Evolutionary conservation across 75 land plant genomes (phyloP).

Genomic region (Adiantum capillusveneris): DNA sequence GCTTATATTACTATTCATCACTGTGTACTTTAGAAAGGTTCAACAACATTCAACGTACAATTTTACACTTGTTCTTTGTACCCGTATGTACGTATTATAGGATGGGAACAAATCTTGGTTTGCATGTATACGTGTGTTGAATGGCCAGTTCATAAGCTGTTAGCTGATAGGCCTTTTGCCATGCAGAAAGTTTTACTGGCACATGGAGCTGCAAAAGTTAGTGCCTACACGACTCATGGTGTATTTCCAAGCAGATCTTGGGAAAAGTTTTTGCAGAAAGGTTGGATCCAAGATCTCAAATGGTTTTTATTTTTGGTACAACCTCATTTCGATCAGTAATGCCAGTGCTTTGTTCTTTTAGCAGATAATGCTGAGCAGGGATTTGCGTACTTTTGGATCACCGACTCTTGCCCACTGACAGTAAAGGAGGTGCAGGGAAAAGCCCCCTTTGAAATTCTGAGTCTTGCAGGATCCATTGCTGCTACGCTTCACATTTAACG

Average conservation of each 20-base stretch:
- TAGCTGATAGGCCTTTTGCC: too few species aligned
- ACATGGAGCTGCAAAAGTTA: constrained; percentile 80
- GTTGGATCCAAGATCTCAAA: constrained; percentile 32
- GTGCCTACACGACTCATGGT: constrained; percentile 96
- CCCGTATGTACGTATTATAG: too few species aligned
- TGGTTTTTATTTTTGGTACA: background rate
- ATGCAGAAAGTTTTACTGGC: constrained; percentile 71
- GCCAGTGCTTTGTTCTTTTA: background rate
- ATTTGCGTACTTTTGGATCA: constrained; percentile 75
- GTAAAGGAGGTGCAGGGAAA: constrained; percentile 52
- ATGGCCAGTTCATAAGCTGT: too few species aligned
- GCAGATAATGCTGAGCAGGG: constrained; percentile 8
- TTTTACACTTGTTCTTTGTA: too few species aligned
- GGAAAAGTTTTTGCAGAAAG: constrained; percentile 64
- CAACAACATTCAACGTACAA: too few species aligned
- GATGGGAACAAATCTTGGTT: too few species aligned
- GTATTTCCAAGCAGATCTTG: constrained; percentile 86
- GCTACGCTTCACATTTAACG: constrained; percentile 37
- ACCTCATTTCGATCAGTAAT: background rate
- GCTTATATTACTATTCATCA: too few species aligned
- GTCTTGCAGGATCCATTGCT: constrained; percentile 66
- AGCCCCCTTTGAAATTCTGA: constrained; percentile 64
- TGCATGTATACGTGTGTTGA: background rate
- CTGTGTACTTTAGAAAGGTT: too few species aligned
- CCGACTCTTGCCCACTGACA: constrained; percentile 70